Conservation (phyloP, 2,329 filamentous ascomycete species). For the Teratosphaeria gauchensis region DNA sequence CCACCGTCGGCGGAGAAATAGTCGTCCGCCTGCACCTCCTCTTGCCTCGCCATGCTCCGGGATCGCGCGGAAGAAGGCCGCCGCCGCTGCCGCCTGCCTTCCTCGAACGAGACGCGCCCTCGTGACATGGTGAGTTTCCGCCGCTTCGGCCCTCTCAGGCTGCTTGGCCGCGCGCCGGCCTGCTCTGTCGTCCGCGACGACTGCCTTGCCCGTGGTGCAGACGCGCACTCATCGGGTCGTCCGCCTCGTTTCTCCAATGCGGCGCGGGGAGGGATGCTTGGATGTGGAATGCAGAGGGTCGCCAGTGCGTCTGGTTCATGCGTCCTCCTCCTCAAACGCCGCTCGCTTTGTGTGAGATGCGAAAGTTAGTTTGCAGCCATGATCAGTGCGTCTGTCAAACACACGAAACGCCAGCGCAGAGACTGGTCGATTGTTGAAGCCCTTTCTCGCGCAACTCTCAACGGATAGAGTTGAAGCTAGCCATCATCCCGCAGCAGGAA, state of each 20-base stretch:
- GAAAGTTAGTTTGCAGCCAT: not conserved
- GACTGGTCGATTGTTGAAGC: not conserved
- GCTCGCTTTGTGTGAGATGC: no score
- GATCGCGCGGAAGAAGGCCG: not conserved
- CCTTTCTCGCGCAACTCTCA: not conserved
- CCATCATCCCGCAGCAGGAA: not conserved
- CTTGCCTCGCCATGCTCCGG: not conserved
- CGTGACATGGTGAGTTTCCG: not conserved
- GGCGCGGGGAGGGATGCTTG: not conserved
- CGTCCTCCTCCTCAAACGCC: no score
- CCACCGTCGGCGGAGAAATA: constrained; percentile 22
- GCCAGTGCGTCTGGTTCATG: not conserved
- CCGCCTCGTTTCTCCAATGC: not conserved
- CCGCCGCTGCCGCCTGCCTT: not conserved
- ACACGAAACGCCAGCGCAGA: not conserved
- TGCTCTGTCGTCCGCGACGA: not conserved
- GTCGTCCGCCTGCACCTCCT: constrained; percentile 8
- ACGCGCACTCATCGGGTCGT: not conserved
- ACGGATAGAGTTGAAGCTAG: not conserved
- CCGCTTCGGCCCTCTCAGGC: not conserved
- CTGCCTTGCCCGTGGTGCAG: not conserved
- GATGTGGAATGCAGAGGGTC: not conserved
- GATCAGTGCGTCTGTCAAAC: not conserved
- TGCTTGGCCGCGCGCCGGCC: not conserved
- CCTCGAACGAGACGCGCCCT: constrained; percentile 5